Evolutionary conservation across 305 asterid genomes (phyloP).

Genomic region (Andrographis paniculata): DNA sequence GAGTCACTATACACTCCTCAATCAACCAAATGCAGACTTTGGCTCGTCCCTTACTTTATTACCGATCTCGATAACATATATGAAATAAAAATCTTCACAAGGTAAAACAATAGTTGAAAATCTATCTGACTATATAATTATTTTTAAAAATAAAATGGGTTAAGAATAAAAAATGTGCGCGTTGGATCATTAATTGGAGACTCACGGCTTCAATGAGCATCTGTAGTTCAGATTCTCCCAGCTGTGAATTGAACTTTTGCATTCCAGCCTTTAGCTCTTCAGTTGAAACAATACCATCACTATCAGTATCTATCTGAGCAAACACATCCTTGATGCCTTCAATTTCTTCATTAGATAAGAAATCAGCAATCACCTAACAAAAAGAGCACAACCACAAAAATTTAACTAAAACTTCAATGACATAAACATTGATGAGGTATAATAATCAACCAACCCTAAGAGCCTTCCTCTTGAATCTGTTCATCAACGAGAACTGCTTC

Average conservation of each 20-base stretch:
- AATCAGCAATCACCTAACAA: slow-evolving; percentile 89
- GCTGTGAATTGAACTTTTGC: slow-evolving; percentile 54
- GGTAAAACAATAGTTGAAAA: too few relatives aligned
- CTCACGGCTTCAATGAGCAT: slow-evolving; percentile 95
- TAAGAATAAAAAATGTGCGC: too few relatives aligned
- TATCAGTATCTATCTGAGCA: slow-evolving; percentile 74
- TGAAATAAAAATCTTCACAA: too few relatives aligned
- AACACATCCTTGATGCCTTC: slow-evolving; percentile 86
- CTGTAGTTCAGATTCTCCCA: slow-evolving; percentile 78
- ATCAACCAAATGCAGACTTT: too few relatives aligned
- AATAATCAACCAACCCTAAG: slow-evolving; percentile 66
- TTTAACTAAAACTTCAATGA: slow-evolving; percentile 11
- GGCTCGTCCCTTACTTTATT: too few relatives aligned
- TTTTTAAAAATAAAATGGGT: too few relatives aligned
- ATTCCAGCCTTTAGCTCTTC: slow-evolving; percentile 82
- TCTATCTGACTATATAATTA: too few relatives aligned
- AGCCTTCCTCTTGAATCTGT: slow-evolving; percentile 96
- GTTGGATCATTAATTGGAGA: too few relatives aligned
- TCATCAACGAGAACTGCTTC: slow-evolving; percentile 95
- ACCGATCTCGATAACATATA: too few relatives aligned
- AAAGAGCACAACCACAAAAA: slow-evolving; percentile 6
- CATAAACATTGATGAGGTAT: slow-evolving; percentile 12
- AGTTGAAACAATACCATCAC: slow-evolving; percentile 79
- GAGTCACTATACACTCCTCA: too few relatives aligned
- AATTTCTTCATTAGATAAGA: slow-evolving; percentile 91